phyloP scores from a whole-genome alignment of 371 early-diverging fungal genomes.

The Apophysomyces trapeziformis region DNA sequence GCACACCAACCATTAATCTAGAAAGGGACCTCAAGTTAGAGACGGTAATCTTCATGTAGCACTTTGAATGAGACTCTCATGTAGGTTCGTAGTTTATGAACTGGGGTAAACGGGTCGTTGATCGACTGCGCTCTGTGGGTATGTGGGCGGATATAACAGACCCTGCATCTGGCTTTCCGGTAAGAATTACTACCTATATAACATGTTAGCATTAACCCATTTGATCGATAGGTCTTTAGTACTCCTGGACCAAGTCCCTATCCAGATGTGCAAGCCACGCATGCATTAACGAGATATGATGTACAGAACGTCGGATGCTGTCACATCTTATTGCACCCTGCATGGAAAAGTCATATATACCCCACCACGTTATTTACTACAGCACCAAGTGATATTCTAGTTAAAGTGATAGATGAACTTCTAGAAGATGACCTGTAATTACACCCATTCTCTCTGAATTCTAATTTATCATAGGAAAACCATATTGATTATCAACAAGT shows the following conservation, averaged over 20 bases:
- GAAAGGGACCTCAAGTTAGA: conserved; percentile 85
- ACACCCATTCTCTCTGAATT: too few relatives aligned
- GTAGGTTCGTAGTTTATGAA: conserved; percentile 61
- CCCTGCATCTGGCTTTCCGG: conserved; percentile 91
- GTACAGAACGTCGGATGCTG: conserved; percentile 84
- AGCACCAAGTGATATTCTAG: conserved; percentile 71
- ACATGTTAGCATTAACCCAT: not conserved
- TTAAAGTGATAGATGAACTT: conserved; percentile 40
- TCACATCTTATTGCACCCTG: conserved; percentile 81
- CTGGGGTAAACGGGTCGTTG: conserved; percentile 69
- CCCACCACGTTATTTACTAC: conserved; percentile 87
- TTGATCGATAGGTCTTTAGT: conserved; percentile 46
- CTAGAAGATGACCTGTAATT: not conserved
- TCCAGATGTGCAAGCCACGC: conserved; percentile 86
- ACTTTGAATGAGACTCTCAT: not conserved
- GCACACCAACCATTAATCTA: conserved; percentile 65
- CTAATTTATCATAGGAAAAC: too few relatives aligned
- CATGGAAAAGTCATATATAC: conserved; percentile 86
- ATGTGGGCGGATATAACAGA: conserved; percentile 93
- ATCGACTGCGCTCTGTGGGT: conserved; percentile 58
- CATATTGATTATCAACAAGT: too few relatives aligned
- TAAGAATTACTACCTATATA: conserved; percentile 28
- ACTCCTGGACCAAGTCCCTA: conserved; percentile 76
- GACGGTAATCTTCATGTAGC: conserved; percentile 50
- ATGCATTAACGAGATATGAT: conserved; percentile 72